Base-by-base conservation (phyloP, 768 basidiomycete species). In the Mycena latifolia region DNA sequence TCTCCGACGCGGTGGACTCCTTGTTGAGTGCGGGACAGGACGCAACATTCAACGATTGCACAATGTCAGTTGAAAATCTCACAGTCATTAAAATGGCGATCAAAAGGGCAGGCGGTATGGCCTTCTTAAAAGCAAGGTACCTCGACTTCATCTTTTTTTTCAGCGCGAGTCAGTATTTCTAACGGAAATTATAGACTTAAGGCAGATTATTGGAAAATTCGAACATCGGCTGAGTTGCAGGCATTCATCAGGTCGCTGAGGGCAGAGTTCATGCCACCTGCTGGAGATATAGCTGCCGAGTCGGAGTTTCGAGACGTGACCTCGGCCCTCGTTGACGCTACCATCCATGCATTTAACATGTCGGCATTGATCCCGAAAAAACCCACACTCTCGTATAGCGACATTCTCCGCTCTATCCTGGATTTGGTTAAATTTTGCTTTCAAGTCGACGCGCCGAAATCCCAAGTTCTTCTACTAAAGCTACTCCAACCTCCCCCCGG, bases 401-500 rank as follows among this genome's bases (percentile, higher is more conserved):
- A 17, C 7, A 11, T 46, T 14, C 25, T 47, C 41, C 18, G 15
- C 18, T 6, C 29, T 43, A 20, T 57, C 17, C 18, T 29, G 7
- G n/a, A 33, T 11, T 12, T 31, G 9, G 18, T 57, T 27, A 28
- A 31, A 29, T 57, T 57, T 28, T 47, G 41, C n/a, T 31, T 57
- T 24, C n/a, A 57, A 29, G 29, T 57, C 55, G 20, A 35, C 41
- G n/a, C 27, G 27, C 18, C 27, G n/a, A 24, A 46, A 57, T 43
- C 18, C 28, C 55, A 43, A 22, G 43, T 22, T 22, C 29, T 57
- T 3, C 12, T 57, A 6, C 1, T 47, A 10, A 35, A 43, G 9
- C 55, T 57, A 5, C 55, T 57, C 15, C 28, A 29, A 35, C 55
- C 55, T 10, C 55, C 55, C 3, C 31, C 43, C 9, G 55, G 55